phyloP scores from a whole-genome alignment of 129 eudicot genomes.

The Dittrichia graveolens region DNA sequence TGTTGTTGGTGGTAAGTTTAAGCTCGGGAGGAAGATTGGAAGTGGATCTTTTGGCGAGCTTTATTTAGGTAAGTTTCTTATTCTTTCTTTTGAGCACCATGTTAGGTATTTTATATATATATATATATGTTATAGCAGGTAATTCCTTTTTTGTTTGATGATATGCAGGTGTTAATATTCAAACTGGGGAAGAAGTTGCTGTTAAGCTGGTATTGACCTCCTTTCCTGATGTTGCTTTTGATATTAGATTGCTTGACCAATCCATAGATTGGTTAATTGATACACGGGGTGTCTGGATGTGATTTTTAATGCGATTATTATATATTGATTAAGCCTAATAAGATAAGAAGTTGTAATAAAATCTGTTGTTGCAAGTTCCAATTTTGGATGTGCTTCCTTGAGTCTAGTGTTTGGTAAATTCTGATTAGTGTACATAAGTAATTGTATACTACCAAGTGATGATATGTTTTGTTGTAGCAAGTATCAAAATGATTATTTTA shows the following conservation, averaged over 20 bases:
- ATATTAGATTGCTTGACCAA: slow-evolving; percentile 5
- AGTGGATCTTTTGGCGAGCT: slow-evolving; percentile 99
- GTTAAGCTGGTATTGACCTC: slow-evolving; percentile 77
- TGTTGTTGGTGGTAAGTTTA: slow-evolving; percentile 91
- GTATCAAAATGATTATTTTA: not conserved
- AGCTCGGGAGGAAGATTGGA: slow-evolving; percentile 97
- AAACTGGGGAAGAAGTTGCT: slow-evolving; percentile 93
- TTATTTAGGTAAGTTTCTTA: slow-evolving; percentile 64
- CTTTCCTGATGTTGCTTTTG: not conserved
- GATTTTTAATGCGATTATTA: not conserved
- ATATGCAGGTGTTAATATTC: slow-evolving; percentile 76
- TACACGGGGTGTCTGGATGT: not conserved
- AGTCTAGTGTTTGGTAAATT: not conserved
- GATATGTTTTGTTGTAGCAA: not conserved
- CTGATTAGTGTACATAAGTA: not conserved
- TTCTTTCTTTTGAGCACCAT: not conserved
- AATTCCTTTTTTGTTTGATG: slow-evolving; percentile 4
- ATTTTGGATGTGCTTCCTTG: not conserved
- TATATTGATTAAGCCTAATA: not conserved
- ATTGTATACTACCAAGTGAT: not conserved
- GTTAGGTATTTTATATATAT: slow-evolving; percentile 5
- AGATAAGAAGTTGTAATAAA: not conserved
- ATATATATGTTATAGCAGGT: not conserved
- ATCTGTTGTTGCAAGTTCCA: not conserved
- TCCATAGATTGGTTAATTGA: not conserved